Evolutionary conservation across 768 basidiomycete species (phyloP), one percentile per base, ranked within the genome.

Genomic region (Lactarius akahatsu): DNA sequence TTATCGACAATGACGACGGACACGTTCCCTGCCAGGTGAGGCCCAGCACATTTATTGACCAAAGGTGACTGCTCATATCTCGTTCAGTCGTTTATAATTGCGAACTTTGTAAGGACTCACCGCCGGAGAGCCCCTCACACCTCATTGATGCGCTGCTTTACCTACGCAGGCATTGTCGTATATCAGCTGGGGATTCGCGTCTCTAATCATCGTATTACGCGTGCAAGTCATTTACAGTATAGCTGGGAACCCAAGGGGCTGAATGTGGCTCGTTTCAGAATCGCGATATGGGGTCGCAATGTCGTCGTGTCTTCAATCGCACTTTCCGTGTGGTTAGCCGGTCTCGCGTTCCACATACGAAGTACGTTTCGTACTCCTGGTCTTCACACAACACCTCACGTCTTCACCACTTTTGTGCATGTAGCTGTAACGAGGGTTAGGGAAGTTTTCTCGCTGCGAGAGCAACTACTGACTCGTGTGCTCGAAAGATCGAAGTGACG

Each of bases 181-280:
- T 23, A 10, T 10, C 6, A 26, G 50, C 10, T 50, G 50, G 50
- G 50, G 23, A 15, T 60, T 45, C 30, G 59, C 59, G 11, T 60
- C 59, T 15, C 43, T 47, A 23, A 60, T 60, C 32, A 60, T 60
- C 30, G 43, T 47, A n/a, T 36, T 60, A 13, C 59, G 59, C 10
- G 10, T 60, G 59, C 13, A 47, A 60, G 59, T 60, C 20, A 30
- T n/a, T 20, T n/a, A 40, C 15, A 15, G 1, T 15, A 20, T 6
- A 20, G 10, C 43, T 4, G 3, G 4, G 4, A 13, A 15, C 30
- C 2, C 11, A 15, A 20, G 8, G 3, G 20, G 5, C 43, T 60
- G 28, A 45, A 10, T 16, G 15, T 18, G 10, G 10, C 30, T 8
- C 20, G 9, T 40, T 60, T 47, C n/a, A 60, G 59, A 60, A 34